A percentile compares a stretch with the other conserved stretches of the same genome.
phyloP scores from a whole-genome alignment of 129 eudicot genomes.

The Logfia minima region DNA sequence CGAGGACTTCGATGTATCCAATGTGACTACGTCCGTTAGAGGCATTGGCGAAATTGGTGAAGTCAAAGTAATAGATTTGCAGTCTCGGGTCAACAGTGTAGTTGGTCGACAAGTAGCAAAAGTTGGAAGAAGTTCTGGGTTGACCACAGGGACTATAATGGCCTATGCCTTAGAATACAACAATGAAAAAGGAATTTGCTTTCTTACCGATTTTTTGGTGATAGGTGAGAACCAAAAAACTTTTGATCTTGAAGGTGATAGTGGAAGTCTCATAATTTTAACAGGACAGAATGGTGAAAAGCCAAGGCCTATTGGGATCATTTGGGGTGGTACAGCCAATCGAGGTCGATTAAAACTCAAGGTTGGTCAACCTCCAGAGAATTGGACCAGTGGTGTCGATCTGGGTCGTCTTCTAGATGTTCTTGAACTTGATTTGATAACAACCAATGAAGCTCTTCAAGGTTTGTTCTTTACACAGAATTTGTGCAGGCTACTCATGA shows the following conservation, averaged over 20 bases:
- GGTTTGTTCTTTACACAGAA: constrained; percentile 41
- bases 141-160: constrained; percentile 87
- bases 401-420: constrained; percentile 87
- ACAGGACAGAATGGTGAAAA: constrained; percentile 62
- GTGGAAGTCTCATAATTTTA: constrained; percentile 82
- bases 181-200: constrained; percentile 77
- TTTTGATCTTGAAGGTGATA: constrained; percentile 92
- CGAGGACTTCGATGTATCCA: constrained; percentile 56
- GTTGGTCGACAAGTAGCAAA: constrained; percentile 75
- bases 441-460: constrained; percentile 59
- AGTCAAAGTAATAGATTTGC: constrained; percentile 73
- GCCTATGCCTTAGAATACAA: constrained; percentile 87
- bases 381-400: constrained; percentile 90
- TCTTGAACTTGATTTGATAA: constrained; percentile 81
- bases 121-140: constrained; percentile 92
- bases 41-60: constrained; percentile 80
- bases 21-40: constrained; percentile 60
- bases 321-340: constrained; percentile 96
- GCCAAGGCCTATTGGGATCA: constrained; percentile 80
- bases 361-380: constrained; percentile 72
- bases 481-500: neutral
- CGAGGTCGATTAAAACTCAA: constrained; percentile 79
- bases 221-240: constrained; percentile 83
- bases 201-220: constrained; percentile 82
- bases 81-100: constrained; percentile 67